These are phyloP conservation scores for Cryptosporidium baileyi DNA, from an alignment of 169 alveolate species.

Conservation along the genomic window DNA sequence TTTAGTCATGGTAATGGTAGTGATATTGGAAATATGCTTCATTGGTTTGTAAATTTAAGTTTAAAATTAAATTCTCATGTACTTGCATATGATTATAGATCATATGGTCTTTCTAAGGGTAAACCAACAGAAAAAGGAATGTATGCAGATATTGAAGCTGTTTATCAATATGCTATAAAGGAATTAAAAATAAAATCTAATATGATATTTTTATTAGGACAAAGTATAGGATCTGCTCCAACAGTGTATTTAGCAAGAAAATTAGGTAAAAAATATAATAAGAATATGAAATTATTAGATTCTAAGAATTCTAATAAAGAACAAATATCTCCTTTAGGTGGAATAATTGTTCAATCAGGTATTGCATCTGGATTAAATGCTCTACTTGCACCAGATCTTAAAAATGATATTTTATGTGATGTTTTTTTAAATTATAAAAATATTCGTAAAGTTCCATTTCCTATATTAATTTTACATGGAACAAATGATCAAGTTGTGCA, in stretches of 20 bases:
- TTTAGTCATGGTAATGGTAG: constrained; percentile 62
- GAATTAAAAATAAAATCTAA: constrained; percentile 22
- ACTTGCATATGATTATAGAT: constrained; percentile 59
- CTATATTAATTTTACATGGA: constrained; percentile 47
- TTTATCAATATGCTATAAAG: constrained; percentile 36
- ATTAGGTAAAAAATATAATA: constrained; percentile 1
- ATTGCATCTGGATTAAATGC: constrained; percentile 66
- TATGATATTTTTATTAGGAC: constrained; percentile 43
- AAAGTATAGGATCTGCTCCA: constrained; percentile 68
- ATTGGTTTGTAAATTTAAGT: constrained; percentile 28
- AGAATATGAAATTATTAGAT: too few species aligned
- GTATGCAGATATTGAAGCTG: constrained; percentile 45
- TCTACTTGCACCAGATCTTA: constrained; percentile 38
- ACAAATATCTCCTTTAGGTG: constrained; percentile 14
- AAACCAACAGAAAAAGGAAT: constrained; percentile 63
- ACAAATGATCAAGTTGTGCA: constrained; percentile 44
- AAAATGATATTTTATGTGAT: constrained; percentile 9
- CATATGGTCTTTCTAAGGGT: constrained; percentile 58
- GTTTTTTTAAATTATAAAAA: constrained; percentile 27
- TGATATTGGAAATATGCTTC: constrained; percentile 48
- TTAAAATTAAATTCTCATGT: constrained; percentile 36
- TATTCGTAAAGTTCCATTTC: constrained; percentile 40
- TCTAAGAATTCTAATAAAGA: neutral
- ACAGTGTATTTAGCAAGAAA: constrained; percentile 16
- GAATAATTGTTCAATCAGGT: constrained; percentile 56